These are phyloP conservation scores for Tuber calosporum DNA, from an alignment of 495 filamentous ascomycete genomes.

Conservation along the genomic window DNA sequence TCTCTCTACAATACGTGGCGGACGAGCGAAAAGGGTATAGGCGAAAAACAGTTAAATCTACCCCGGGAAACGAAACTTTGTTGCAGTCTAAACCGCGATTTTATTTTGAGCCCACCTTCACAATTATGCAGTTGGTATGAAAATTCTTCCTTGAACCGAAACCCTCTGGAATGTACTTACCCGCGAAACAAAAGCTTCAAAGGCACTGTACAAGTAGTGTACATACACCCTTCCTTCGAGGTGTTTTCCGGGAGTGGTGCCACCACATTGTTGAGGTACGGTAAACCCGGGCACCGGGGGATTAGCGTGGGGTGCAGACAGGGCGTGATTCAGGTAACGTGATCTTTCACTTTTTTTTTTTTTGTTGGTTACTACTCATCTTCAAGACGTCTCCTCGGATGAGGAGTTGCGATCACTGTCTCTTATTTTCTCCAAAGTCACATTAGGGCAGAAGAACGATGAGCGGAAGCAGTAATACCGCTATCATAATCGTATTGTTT, in stretches of 20 bases:
- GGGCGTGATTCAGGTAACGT: not conserved
- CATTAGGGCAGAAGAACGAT: not conserved
- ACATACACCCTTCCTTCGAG: not conserved
- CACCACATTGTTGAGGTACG: not conserved
- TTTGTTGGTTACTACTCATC: not conserved
- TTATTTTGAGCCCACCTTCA: conserved; percentile 1
- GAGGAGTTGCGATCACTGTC: not conserved
- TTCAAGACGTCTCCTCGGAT: not conserved
- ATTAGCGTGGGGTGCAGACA: conserved; percentile 2
- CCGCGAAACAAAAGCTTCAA: conserved; percentile 3
- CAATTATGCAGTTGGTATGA: not conserved
- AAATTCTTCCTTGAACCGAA: conserved; percentile 1
- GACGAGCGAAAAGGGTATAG: not conserved
- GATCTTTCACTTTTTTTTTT: not conserved
- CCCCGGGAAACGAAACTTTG: conserved; percentile 2
- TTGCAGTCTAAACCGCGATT: conserved; percentile 4
- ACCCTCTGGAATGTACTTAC: conserved; percentile 1
- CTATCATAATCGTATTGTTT: not conserved
- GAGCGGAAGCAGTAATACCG: not conserved
- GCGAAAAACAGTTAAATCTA: conserved; percentile 2
- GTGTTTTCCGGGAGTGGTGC: not conserved
- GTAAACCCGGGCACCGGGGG: not conserved
- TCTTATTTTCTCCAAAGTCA: not conserved
- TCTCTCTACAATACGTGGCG: conserved; percentile 4
- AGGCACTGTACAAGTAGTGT: not conserved